phyloP scores from a whole-genome alignment of 345 rosid genomes.

The Hibiscus mutabilis region DNA sequence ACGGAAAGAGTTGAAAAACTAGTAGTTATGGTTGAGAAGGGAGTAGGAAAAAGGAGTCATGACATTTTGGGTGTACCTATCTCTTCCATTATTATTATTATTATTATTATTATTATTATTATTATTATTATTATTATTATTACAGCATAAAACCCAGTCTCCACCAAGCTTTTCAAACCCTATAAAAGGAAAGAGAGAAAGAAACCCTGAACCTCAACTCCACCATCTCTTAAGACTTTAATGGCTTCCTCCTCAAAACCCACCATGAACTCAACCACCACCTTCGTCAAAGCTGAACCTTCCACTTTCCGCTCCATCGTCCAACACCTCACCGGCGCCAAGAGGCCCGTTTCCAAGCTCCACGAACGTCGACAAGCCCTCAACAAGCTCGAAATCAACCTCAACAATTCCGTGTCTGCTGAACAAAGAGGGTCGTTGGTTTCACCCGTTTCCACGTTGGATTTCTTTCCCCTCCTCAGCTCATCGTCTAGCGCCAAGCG shows the following conservation, averaged over 20 bases:
- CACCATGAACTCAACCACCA: slow-evolving; percentile 45
- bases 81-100: no score
- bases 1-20: not conserved
- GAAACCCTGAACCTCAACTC: not conserved
- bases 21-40: not conserved
- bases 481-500: slow-evolving; percentile 29
- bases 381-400: slow-evolving; percentile 66
- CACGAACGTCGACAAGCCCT: slow-evolving; percentile 67
- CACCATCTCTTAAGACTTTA: not conserved
- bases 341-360: slow-evolving; percentile 61
- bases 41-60: not conserved
- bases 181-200: not conserved
- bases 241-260: not conserved
- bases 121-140: no score
- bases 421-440: slow-evolving; percentile 37
- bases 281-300: slow-evolving; percentile 85
- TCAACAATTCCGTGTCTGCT: slow-evolving; percentile 13
- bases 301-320: slow-evolving; percentile 79
- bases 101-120: no score
- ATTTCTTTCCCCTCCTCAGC: slow-evolving; percentile 38
- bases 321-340: slow-evolving; percentile 82
- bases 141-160: not conserved
- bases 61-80: not conserved
- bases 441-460: slow-evolving; percentile 76
- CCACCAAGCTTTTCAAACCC: not conserved